A percentile compares a stretch with the other conserved stretches of the same genome.
Conservation (phyloP, 352 stramenopile species). For the Phytophthora kernoviae region DNA sequence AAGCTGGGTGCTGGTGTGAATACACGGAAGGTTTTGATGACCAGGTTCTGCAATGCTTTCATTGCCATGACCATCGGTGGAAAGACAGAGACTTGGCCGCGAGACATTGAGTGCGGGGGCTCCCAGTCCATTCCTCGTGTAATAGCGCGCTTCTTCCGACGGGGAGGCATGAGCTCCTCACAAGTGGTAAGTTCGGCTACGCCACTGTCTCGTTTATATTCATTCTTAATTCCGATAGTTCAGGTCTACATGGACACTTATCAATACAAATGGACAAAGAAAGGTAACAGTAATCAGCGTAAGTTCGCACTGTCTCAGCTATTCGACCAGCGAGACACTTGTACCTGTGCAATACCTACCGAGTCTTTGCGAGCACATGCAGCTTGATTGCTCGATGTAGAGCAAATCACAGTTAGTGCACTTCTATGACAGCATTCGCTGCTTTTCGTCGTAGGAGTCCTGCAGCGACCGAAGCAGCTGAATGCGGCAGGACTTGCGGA, state of each 20-base stretch:
- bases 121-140: constrained; percentile 36
- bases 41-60: constrained; percentile 46
- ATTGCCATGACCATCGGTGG: constrained; percentile 28
- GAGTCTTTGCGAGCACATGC: too few species aligned
- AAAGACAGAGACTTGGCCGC: constrained; percentile 23
- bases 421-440: too few species aligned
- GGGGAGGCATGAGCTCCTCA: neutral
- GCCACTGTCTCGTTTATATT: neutral
- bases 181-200: constrained; percentile 1
- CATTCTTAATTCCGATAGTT: neutral
- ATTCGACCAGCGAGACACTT: constrained; percentile 1
- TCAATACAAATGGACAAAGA: neutral
- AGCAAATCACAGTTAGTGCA: too few species aligned
- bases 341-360: too few species aligned
- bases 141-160: constrained; percentile 45
- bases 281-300: neutral
- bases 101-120: constrained; percentile 21
- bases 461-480: too few species aligned
- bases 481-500: too few species aligned
- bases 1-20: constrained; percentile 35
- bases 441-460: too few species aligned
- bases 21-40: constrained; percentile 39
- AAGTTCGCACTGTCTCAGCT: neutral
- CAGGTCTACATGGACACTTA: neutral
- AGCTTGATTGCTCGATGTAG: too few species aligned